Conservation (phyloP, 1,284 basidiomycete genomes). For the Pseudomicrostroma phylloplanum region DNA sequence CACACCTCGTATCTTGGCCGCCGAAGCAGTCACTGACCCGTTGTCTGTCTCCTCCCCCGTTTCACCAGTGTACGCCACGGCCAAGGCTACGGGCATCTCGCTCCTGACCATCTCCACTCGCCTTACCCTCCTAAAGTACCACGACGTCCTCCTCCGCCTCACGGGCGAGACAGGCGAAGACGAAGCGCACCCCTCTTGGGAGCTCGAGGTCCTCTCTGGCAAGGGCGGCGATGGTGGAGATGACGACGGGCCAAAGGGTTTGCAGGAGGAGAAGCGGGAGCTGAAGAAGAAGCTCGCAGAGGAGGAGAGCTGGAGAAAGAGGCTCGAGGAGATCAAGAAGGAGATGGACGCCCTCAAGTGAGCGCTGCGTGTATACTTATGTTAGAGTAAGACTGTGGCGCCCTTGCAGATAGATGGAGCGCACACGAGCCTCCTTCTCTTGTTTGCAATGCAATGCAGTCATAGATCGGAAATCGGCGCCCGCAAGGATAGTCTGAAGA, state of each 20-base stretch:
- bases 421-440: too few species aligned
- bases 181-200: neutral
- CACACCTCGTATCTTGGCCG: neutral
- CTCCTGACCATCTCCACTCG: slow-evolving; percentile 73
- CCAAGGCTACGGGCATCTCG: slow-evolving; percentile 84
- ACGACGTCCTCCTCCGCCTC: slow-evolving; percentile 70
- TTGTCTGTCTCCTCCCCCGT: slow-evolving; percentile 64
- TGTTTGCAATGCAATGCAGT: too few species aligned
- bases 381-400: too few species aligned
- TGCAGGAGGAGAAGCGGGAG: slow-evolving; percentile 51
- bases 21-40: slow-evolving; percentile 46
- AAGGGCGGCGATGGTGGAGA: slow-evolving; percentile 7
- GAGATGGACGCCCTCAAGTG: slow-evolving; percentile 23
- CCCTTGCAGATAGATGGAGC: too few species aligned
- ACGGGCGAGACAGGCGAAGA: slow-evolving; percentile 52
- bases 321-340: slow-evolving; percentile 41
- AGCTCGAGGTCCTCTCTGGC: slow-evolving; percentile 8
- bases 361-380: too few species aligned
- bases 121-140: slow-evolving; percentile 59
- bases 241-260: slow-evolving; percentile 19
- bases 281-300: slow-evolving; percentile 43
- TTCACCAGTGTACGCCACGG: slow-evolving; percentile 93
- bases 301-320: slow-evolving; percentile 45
- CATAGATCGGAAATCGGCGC: too few species aligned
- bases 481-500: too few species aligned